Conservation (phyloP, 805 yeast genomes). For the Candida incommunis region DNA sequence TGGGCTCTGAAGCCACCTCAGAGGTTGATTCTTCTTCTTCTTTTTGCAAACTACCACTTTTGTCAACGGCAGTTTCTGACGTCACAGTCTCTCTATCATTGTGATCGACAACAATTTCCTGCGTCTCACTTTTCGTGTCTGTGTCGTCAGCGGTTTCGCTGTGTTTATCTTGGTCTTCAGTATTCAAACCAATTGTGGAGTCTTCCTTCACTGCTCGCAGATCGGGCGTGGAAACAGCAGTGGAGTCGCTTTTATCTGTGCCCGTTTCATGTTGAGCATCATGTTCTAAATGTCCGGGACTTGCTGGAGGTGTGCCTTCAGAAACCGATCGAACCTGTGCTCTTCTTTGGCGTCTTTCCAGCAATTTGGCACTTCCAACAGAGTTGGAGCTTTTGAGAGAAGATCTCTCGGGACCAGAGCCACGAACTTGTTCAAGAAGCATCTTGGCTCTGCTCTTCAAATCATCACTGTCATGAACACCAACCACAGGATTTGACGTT, state of each 20-base stretch:
- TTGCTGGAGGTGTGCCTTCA: neutral
- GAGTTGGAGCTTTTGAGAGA: neutral
- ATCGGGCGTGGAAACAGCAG: neutral
- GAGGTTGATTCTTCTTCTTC: too few species aligned
- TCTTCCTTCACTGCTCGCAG: too few species aligned
- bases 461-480: constrained; percentile 1
- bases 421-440: neutral
- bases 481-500: too few species aligned
- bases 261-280: neutral
- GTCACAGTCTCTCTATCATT: too few species aligned
- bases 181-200: too few species aligned
- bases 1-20: too few species aligned
- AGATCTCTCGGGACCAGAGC: neutral
- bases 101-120: too few species aligned
- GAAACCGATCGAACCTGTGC: neutral
- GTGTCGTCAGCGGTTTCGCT: too few species aligned
- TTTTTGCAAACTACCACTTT: too few species aligned
- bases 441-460: neutral
- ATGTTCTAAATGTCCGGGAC: neutral
- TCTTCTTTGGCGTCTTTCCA: neutral
- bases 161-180: too few species aligned
- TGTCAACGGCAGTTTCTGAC: too few species aligned
- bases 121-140: too few species aligned
- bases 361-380: neutral
- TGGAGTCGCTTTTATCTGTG: neutral